phyloP scores from a whole-genome alignment of 1,139 yeast species.

The Yamadazyma kanchanaburiensis region DNA sequence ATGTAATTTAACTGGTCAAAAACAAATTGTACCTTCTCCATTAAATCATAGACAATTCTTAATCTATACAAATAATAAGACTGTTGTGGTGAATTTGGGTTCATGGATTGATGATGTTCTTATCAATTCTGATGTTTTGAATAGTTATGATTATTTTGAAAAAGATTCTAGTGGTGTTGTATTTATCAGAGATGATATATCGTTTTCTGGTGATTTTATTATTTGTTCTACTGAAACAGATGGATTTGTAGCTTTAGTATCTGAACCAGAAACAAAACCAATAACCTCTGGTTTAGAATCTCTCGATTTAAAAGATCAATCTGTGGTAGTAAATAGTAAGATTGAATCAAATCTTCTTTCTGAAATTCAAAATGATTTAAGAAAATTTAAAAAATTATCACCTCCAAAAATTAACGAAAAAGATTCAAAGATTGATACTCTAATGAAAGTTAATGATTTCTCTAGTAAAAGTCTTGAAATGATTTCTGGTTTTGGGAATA shows the following conservation, averaged over 20 bases:
- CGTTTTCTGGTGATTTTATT: constrained; percentile 26
- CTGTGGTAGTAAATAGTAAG: constrained; percentile 5
- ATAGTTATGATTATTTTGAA: neutral
- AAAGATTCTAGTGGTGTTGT: constrained; percentile 10
- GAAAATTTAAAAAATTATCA: constrained; percentile 1
- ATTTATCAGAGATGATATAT: constrained; percentile 21
- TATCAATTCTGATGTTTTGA: constrained; percentile 2
- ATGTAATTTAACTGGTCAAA: neutral
- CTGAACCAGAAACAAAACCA: too few species aligned
- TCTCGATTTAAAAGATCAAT: too few species aligned
- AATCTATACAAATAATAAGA: constrained; percentile 4
- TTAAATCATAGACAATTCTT: constrained; percentile 5
- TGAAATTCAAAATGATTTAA: constrained; percentile 9
- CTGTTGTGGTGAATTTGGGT: constrained; percentile 5
- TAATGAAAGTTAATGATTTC: constrained; percentile 17
- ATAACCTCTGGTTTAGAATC: too few species aligned
- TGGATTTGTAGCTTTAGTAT: too few species aligned
- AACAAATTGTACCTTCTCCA: constrained; percentile 4
- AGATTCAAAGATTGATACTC: constrained; percentile 8
- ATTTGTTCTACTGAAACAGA: too few species aligned
- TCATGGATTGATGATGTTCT: constrained; percentile 12
- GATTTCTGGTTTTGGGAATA: constrained; percentile 17
- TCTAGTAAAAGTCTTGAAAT: constrained; percentile 17
- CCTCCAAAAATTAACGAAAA: neutral
- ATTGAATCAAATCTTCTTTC: constrained; percentile 5